A percentile compares a stretch with the other conserved stretches of the same genome.
Conservation (phyloP, 2,329 filamentous ascomycete genomes). For the Colletotrichum simmondsii region DNA sequence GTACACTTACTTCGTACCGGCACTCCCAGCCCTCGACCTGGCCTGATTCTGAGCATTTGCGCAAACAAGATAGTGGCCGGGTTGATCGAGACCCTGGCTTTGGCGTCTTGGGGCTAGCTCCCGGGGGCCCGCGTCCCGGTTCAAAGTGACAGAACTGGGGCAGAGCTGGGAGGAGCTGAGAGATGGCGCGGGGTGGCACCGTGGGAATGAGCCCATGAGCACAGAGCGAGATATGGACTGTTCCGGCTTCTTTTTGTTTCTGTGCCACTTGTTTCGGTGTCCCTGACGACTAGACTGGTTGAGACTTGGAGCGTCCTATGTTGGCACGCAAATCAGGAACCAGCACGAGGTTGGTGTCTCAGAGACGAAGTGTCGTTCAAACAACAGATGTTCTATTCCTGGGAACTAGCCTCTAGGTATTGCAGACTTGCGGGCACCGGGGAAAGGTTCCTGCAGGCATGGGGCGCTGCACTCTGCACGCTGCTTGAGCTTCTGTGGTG, state of each 20-base stretch:
- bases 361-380: neutral
- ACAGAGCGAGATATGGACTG: neutral
- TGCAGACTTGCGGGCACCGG: neutral
- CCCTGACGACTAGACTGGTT: neutral
- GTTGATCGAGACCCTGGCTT: neutral
- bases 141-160: constrained; percentile 1
- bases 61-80: neutral
- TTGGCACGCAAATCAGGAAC: neutral
- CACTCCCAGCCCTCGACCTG: neutral
- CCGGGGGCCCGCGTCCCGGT: constrained; percentile 4
- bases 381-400: neutral
- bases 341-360: neutral
- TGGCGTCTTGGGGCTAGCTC: neutral
- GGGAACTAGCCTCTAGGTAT: neutral
- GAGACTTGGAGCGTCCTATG: neutral
- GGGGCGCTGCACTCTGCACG: neutral
- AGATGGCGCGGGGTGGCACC: neutral
- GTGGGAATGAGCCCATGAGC: neutral
- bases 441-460: constrained; percentile 6
- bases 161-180: neutral
- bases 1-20: too few relatives aligned
- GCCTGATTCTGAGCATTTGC: neutral
- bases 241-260: neutral
- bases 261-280: neutral
- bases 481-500: neutral